Conservation (phyloP, 1,284 basidiomycete genomes). For the Cryptococcus jaspeensis region DNA sequence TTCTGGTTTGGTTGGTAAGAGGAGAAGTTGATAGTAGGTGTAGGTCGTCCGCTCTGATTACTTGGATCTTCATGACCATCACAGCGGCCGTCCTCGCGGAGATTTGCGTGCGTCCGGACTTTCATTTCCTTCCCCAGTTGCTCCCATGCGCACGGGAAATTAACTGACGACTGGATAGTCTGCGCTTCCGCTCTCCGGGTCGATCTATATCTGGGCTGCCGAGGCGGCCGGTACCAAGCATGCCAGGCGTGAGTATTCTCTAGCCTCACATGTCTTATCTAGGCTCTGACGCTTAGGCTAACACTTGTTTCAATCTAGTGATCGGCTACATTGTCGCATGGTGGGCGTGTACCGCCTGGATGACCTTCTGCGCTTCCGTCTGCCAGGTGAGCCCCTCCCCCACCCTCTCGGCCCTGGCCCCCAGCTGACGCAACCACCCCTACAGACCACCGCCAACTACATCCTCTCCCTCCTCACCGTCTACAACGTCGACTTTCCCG, state of each 20-base stretch:
- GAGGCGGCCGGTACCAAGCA: constrained; percentile 67
- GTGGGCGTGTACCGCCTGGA: constrained; percentile 87
- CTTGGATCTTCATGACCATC: constrained; percentile 53
- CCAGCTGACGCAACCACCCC: constrained; percentile 58
- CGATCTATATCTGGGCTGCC: constrained; percentile 87
- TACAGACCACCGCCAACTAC: constrained; percentile 72
- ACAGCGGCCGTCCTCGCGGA: constrained; percentile 80
- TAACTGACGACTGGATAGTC: constrained; percentile 53
- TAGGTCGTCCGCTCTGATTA: constrained; percentile 10
- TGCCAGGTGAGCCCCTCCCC: constrained; percentile 38
- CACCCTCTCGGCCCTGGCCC: neutral
- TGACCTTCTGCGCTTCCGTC: constrained; percentile 70
- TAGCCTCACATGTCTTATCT: constrained; percentile 58
- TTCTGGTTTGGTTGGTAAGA: neutral
- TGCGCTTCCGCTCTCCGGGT: constrained; percentile 76
- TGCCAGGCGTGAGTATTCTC: neutral
- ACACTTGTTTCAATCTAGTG: constrained; percentile 65
- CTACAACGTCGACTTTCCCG: constrained; percentile 74
- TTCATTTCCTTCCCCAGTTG: neutral
- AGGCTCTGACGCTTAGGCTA: neutral
- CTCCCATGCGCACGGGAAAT: no score
- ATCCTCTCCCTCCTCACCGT: constrained; percentile 75
- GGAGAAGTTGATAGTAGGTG: neutral
- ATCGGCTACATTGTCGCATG: constrained; percentile 81
- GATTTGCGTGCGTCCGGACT: constrained; percentile 58